phyloP scores from a whole-genome alignment of 768 basidiomycete genomes.

The Psilocybe tampanensis region DNA sequence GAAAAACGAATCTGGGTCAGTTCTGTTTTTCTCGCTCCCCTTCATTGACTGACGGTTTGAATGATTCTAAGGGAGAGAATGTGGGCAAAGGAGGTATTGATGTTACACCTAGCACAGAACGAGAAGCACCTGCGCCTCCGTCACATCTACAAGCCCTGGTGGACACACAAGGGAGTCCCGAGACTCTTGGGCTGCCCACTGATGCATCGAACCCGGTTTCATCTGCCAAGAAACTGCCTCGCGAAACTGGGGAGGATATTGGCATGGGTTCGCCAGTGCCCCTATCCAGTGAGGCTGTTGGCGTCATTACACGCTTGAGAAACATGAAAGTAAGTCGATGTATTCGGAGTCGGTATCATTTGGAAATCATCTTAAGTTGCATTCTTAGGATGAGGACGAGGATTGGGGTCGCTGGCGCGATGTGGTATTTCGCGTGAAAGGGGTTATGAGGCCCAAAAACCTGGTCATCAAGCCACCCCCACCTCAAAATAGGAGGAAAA shows the following conservation, averaged over 20 bases:
- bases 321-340: constrained; percentile 71
- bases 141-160: constrained; percentile 44
- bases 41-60: constrained; percentile 5
- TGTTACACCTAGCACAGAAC: constrained; percentile 65
- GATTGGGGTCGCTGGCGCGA: constrained; percentile 91
- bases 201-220: constrained; percentile 10
- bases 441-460: constrained; percentile 47
- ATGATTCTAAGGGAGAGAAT: constrained; percentile 55
- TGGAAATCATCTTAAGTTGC: background rate
- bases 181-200: constrained; percentile 36
- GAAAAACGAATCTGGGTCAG: constrained; percentile 75
- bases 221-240: constrained; percentile 58
- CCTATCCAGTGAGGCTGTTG: constrained; percentile 74
- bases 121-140: constrained; percentile 62
- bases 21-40: background rate
- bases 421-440: constrained; percentile 79
- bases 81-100: constrained; percentile 85
- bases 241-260: constrained; percentile 86
- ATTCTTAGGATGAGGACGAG: constrained; percentile 74
- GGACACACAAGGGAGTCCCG: constrained; percentile 46
- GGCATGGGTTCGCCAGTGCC: constrained; percentile 87
- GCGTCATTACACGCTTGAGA: constrained; percentile 75
- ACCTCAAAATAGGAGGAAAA: constrained; percentile 59
- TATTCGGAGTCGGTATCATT: constrained; percentile 1
- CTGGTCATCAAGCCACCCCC: constrained; percentile 54